These are phyloP conservation scores for Cladosporium halotolerans DNA, from an alignment of 2,329 filamentous ascomycete genomes.

Conservation along the genomic window DNA sequence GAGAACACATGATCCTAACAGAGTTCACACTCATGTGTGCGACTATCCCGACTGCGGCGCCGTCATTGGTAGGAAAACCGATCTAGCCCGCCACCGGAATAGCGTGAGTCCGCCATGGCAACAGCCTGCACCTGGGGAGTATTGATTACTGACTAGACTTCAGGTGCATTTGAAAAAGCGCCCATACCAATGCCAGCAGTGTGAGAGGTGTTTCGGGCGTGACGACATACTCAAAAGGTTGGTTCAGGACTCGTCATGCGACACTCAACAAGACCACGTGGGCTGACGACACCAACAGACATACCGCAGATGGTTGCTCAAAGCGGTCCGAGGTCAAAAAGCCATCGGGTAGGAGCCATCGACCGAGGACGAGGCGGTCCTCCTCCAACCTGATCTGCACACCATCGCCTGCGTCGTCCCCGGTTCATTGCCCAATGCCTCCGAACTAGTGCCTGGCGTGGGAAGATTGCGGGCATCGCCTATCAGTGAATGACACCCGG, in stretches of 20 bases:
- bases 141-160: constrained; percentile 14
- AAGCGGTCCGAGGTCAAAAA: constrained; percentile 42
- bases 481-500: not conserved
- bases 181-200: constrained; percentile 65
- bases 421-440: not conserved
- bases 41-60: constrained; percentile 59
- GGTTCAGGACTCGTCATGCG: too few species aligned
- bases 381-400: not conserved
- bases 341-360: constrained; percentile 2
- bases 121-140: constrained; percentile 49
- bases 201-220: constrained; percentile 64
- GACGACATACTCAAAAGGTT: constrained; percentile 62
- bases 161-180: constrained; percentile 68
- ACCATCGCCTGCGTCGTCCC: constrained; percentile 1
- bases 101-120: constrained; percentile 39
- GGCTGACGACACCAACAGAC: constrained; percentile 42
- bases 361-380: not conserved
- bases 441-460: not conserved
- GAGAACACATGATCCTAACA: constrained; percentile 71
- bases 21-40: constrained; percentile 67
- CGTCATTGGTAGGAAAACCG: constrained; percentile 76
- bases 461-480: not conserved
- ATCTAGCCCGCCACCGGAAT: constrained; percentile 54
- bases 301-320: constrained; percentile 70
- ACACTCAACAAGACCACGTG: not conserved